phyloP scores from a whole-genome alignment of 192 early-diverging fungal genomes.

The Rhizophagus clarus region DNA sequence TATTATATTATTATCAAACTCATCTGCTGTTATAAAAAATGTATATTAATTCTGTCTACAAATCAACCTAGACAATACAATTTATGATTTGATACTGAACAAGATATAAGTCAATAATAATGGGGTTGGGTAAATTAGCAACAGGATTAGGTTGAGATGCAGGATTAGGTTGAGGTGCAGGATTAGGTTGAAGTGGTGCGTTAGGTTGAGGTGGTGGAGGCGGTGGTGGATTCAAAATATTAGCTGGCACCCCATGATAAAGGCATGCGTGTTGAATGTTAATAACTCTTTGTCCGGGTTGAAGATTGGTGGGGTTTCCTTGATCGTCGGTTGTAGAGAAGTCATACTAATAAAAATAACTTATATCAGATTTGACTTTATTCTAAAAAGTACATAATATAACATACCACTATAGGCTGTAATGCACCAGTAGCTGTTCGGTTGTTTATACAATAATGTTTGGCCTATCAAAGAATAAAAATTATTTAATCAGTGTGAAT shows the following conservation, averaged over 20 bases:
- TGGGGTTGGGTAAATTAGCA: background rate
- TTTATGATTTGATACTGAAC: background rate
- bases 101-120: background rate
- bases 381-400: background rate
- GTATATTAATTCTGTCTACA: no score
- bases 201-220: no score
- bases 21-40: no score
- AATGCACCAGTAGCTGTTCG: conserved; percentile 4
- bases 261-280: background rate
- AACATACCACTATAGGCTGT: conserved; percentile 11
- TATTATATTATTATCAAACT: no score
- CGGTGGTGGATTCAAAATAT: background rate
- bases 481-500: background rate
- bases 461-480: conserved; percentile 4
- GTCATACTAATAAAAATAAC: background rate
- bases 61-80: background rate
- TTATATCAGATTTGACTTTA: no score
- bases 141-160: no score
- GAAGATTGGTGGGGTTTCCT: background rate
- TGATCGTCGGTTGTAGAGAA: background rate
- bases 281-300: conserved; percentile 1
- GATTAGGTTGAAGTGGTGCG: no score
- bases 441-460: conserved; percentile 15
- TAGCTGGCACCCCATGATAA: background rate
- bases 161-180: no score